phyloP scores from a whole-genome alignment of 805 yeast genomes.

The Ogataea pignaliae region DNA sequence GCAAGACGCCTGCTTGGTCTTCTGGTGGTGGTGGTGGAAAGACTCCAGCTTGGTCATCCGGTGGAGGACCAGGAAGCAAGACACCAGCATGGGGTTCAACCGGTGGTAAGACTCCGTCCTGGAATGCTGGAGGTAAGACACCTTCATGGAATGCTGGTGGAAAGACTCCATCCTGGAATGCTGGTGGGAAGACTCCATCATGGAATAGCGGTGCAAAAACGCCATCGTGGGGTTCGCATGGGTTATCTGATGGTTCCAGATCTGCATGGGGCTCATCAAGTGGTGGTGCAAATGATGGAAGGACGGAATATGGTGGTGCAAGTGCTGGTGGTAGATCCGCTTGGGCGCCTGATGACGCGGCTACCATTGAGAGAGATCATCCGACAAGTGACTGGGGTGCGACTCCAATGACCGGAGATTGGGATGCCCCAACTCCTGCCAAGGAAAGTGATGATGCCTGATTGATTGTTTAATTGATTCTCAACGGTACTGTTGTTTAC shows the following conservation, averaged over 20 bases:
- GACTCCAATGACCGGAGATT: slow-evolving; percentile 42
- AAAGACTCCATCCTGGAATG: slow-evolving; percentile 50
- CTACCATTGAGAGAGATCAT: slow-evolving; percentile 1
- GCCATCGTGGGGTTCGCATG: slow-evolving; percentile 46
- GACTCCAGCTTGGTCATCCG: slow-evolving; percentile 35
- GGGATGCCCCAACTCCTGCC: slow-evolving; percentile 45
- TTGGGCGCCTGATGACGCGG: slow-evolving; percentile 33
- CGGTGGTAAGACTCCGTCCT: slow-evolving; percentile 34
- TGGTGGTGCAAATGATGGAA: slow-evolving; percentile 28
- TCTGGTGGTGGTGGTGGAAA: slow-evolving; percentile 25
- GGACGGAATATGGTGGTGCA: slow-evolving; percentile 42
- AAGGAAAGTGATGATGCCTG: slow-evolving; percentile 20
- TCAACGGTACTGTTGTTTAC: too few relatives aligned
- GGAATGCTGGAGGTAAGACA: slow-evolving; percentile 22
- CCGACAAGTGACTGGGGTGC: slow-evolving; percentile 34
- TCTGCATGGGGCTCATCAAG: slow-evolving; percentile 32
- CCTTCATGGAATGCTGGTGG: slow-evolving; percentile 38
- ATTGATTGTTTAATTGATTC: too few relatives aligned
- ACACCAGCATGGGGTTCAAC: slow-evolving; percentile 41
- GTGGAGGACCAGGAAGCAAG: slow-evolving; percentile 26
- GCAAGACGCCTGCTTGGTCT: slow-evolving; percentile 34
- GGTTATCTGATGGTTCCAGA: slow-evolving; percentile 15
- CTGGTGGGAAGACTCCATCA: slow-evolving; percentile 30
- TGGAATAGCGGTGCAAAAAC: slow-evolving; percentile 40
- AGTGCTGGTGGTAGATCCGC: slow-evolving; percentile 35